phyloP scores from a whole-genome alignment of 495 filamentous ascomycete genomes.

The Talaromyces stipitatus region DNA sequence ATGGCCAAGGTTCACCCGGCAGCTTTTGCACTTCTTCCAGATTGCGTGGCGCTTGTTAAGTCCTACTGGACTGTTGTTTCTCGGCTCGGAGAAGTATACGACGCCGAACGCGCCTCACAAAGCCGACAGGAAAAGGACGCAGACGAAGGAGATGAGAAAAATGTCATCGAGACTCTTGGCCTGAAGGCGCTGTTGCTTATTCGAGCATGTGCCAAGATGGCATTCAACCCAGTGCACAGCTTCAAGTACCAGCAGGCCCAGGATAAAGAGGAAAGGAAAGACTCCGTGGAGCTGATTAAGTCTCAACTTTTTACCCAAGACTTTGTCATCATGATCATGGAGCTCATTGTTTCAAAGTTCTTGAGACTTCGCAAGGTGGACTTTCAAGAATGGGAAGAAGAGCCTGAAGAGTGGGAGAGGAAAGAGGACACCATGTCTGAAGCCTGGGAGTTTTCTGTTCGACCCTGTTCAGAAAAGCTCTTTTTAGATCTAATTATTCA shows the following conservation, averaged over 20 bases:
- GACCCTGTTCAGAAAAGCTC: constrained; percentile 85
- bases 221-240: constrained; percentile 67
- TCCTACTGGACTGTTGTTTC: constrained; percentile 78
- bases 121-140: not conserved
- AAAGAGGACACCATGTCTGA: constrained; percentile 72
- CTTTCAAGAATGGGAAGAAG: constrained; percentile 83
- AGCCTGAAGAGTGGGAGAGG: constrained; percentile 88
- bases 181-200: constrained; percentile 76
- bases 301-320: constrained; percentile 63
- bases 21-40: constrained; percentile 72
- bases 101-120: not conserved
- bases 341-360: constrained; percentile 74
- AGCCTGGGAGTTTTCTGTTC: constrained; percentile 79
- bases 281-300: constrained; percentile 58
- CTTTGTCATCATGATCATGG: constrained; percentile 70
- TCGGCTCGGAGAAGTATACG: constrained; percentile 64
- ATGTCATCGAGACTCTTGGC: constrained; percentile 64
- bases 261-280: constrained; percentile 60
- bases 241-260: constrained; percentile 71
- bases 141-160: constrained; percentile 42
- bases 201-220: constrained; percentile 76
- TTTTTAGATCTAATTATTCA: constrained; percentile 87
- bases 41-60: constrained; percentile 63
- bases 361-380: constrained; percentile 83
- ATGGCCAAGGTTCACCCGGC: constrained; percentile 70